phyloP scores from a whole-genome alignment of 345 rosid genomes.

The Hibiscus trionum region DNA sequence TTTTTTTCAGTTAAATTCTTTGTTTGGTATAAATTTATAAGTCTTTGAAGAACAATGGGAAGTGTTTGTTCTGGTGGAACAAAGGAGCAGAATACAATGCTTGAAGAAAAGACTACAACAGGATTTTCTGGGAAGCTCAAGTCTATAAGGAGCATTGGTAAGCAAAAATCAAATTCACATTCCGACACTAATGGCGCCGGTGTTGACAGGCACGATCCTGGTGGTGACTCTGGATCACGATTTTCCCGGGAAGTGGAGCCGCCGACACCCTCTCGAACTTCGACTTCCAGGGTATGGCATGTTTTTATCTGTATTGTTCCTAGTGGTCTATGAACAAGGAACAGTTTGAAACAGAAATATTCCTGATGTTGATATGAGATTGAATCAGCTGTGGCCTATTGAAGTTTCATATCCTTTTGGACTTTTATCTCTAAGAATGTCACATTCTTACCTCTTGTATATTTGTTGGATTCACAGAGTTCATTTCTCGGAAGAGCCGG shows the following conservation, averaged over 20 bases:
- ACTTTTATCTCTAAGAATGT: neutral
- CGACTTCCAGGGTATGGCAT: constrained; percentile 35
- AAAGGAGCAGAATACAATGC: constrained; percentile 14
- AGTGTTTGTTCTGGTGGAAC: constrained; percentile 43
- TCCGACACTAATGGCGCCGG: constrained; percentile 5
- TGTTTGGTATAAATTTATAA: neutral
- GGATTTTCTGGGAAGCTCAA: constrained; percentile 32
- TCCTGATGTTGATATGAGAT: neutral
- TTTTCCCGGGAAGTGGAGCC: constrained; percentile 54
- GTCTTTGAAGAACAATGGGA: constrained; percentile 49
- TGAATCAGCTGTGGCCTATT: neutral
- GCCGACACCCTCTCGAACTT: constrained; percentile 27
- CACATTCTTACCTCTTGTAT: neutral
- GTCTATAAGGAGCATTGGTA: constrained; percentile 25
- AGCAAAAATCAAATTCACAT: constrained; percentile 22
- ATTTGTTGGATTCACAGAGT: constrained; percentile 34
- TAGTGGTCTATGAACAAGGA: neutral
- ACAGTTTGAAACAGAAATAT: too few relatives aligned
- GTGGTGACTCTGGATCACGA: constrained; percentile 19
- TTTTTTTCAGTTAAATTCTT: neutral
- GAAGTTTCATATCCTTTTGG: neutral
- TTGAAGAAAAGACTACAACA: constrained; percentile 16
- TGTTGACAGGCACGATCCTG: constrained; percentile 15
- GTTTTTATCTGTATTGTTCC: neutral
- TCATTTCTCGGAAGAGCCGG: constrained; percentile 63